Percentiles rank a stretch among this genome's conserved stretches.
These are phyloP conservation scores for Jatropha podagrica DNA, from an alignment of 441 rosid genomes.

Conservation along the genomic window DNA sequence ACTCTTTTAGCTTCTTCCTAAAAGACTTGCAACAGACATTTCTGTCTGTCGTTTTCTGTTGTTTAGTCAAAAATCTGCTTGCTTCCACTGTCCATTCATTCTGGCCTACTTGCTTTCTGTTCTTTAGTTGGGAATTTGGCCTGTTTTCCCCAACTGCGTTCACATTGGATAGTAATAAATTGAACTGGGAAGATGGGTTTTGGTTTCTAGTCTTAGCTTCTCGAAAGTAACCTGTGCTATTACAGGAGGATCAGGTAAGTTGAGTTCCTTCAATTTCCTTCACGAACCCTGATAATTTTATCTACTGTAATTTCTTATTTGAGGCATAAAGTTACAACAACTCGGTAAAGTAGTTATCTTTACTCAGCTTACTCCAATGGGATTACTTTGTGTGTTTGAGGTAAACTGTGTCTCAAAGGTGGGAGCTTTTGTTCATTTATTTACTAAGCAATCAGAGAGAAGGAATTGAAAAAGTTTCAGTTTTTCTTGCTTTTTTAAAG, in stretches of 20 bases:
- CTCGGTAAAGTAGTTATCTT: constrained; percentile 16
- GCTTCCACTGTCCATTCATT: constrained; percentile 18
- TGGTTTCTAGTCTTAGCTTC: constrained; percentile 19
- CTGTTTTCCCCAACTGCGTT: constrained; percentile 19
- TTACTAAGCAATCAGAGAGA: not conserved
- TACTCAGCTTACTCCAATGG: not conserved
- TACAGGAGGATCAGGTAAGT: constrained; percentile 32
- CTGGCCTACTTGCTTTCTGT: constrained; percentile 21
- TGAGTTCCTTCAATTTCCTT: constrained; percentile 16
- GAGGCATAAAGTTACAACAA: not conserved
- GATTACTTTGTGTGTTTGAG: not conserved
- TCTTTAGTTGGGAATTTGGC: constrained; percentile 15
- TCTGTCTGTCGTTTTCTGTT: constrained; percentile 28
- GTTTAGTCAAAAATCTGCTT: constrained; percentile 24
- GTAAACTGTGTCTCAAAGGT: not conserved
- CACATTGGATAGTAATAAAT: constrained; percentile 19
- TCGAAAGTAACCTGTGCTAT: constrained; percentile 3
- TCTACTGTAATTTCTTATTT: not conserved
- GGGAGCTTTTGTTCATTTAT: constrained; percentile 16
- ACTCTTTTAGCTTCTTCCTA: not conserved
- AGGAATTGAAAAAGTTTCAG: constrained; percentile 21
- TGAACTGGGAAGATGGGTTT: constrained; percentile 21
- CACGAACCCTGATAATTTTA: constrained; percentile 18
- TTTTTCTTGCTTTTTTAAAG: constrained; percentile 28
- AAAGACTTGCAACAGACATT: constrained; percentile 3